Conservation (phyloP, 345 rosid genomes). For the Geranium brycei region DNA sequence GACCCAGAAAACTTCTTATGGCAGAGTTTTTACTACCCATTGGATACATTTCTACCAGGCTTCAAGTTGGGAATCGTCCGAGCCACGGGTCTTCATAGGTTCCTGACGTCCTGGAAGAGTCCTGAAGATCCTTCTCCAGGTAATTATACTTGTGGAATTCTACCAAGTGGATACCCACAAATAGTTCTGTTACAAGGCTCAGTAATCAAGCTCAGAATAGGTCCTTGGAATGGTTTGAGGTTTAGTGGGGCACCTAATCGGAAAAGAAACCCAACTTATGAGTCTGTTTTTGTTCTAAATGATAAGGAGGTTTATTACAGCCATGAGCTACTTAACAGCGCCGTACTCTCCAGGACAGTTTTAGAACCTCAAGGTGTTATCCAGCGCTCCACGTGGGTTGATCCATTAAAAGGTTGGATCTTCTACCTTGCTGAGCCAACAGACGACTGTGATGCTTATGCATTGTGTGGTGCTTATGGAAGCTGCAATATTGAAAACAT, state of each 20-base stretch:
- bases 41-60: constrained; percentile 40
- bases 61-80: constrained; percentile 47
- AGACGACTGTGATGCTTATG: constrained; percentile 28
- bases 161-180: constrained; percentile 26
- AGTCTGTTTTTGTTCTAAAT: constrained; percentile 14
- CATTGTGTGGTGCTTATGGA: constrained; percentile 28
- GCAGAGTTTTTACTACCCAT: constrained; percentile 47
- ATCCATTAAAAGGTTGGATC: constrained; percentile 21
- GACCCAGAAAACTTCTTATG: constrained; percentile 17
- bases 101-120: constrained; percentile 31
- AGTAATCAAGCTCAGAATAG: constrained; percentile 19
- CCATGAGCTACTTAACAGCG: constrained; percentile 12
- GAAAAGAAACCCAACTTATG: constrained; percentile 15
- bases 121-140: constrained; percentile 34
- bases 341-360: constrained; percentile 18
- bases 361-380: constrained; percentile 16
- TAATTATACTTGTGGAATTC: constrained; percentile 19
- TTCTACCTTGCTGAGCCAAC: constrained; percentile 26
- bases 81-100: constrained; percentile 14
- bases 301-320: constrained; percentile 22
- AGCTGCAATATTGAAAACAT: constrained; percentile 18
- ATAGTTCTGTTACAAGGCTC: constrained; percentile 13
- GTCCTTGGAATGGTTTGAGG: constrained; percentile 40
- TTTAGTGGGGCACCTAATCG: constrained; percentile 37
- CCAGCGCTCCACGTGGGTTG: constrained; percentile 29